phyloP scores from a whole-genome alignment of 148 eudicot genomes.

The Chenopodium album region DNA sequence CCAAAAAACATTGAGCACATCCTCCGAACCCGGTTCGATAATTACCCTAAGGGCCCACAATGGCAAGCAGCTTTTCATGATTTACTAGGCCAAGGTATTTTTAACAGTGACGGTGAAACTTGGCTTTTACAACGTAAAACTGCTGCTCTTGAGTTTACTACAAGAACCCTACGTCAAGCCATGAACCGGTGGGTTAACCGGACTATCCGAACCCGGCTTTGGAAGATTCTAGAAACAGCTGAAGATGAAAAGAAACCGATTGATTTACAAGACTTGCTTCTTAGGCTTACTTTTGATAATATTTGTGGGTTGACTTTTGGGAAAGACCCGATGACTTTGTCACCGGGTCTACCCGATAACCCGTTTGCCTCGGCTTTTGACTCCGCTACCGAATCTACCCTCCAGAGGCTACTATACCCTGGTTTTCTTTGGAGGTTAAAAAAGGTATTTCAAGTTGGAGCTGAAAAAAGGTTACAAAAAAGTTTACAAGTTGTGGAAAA shows the following conservation, averaged over 20 bases:
- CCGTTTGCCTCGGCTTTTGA: conserved; percentile 75
- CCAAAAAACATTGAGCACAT: conserved; percentile 85
- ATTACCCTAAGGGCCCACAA: conserved; percentile 86
- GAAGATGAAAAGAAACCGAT: conserved; percentile 37
- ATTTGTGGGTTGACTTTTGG: conserved; percentile 91
- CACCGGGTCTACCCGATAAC: conserved; percentile 60
- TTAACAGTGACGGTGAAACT: conserved; percentile 79
- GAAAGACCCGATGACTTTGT: conserved; percentile 76
- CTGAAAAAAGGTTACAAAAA: conserved; percentile 42
- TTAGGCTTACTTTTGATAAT: conserved; percentile 77
- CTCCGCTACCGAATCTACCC: conserved; percentile 72
- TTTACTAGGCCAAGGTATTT: conserved; percentile 81
- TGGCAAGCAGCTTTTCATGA: conserved; percentile 91
- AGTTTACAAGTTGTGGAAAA: conserved; percentile 61
- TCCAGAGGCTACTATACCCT: conserved; percentile 71
- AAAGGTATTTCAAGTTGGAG: conserved; percentile 54
- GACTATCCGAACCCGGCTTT: conserved; percentile 65
- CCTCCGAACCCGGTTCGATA: conserved; percentile 80
- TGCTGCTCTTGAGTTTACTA: conserved; percentile 88
- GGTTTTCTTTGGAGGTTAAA: conserved; percentile 67
- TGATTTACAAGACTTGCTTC: conserved; percentile 62
- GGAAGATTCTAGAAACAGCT: conserved; percentile 66
- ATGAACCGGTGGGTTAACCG: conserved; percentile 94
- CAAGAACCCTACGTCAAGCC: conserved; percentile 79
- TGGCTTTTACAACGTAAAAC: conserved; percentile 89